These are phyloP conservation scores for Ceraceosorus guamensis DNA, from an alignment of 1,284 basidiomycete species.

Conservation along the genomic window DNA sequence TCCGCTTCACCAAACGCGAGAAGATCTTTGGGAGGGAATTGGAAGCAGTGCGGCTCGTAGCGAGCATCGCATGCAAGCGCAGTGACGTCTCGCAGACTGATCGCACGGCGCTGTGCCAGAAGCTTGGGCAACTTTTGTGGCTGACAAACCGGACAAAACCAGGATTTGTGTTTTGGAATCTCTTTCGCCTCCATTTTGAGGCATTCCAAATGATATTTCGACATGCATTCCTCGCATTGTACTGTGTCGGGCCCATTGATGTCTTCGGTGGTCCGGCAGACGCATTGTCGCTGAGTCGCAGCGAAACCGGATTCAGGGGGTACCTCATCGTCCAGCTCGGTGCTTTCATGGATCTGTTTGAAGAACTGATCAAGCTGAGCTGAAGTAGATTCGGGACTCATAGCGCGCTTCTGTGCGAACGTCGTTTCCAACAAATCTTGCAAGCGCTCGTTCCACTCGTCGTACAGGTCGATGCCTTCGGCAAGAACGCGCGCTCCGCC, in stretches of 20 bases:
- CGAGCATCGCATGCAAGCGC: constrained; percentile 29
- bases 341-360: constrained; percentile 18
- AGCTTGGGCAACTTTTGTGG: constrained; percentile 7
- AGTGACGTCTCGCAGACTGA: constrained; percentile 17
- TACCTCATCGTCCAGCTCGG: constrained; percentile 6
- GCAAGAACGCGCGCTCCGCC: constrained; percentile 17
- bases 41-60: constrained; percentile 18
- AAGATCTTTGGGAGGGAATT: constrained; percentile 12
- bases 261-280: constrained; percentile 25
- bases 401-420: constrained; percentile 1
- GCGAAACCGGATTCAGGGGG: no score
- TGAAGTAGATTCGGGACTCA: constrained; percentile 16
- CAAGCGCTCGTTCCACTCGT: constrained; percentile 18
- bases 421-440: neutral
- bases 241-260: constrained; percentile 4
- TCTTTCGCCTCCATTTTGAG: constrained; percentile 18
- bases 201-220: constrained; percentile 31
- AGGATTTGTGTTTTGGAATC: constrained; percentile 16
- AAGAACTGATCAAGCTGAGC: constrained; percentile 20
- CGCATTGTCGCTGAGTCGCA: constrained; percentile 16
- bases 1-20: neutral
- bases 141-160: constrained; percentile 37
- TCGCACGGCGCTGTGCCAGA: constrained; percentile 11
- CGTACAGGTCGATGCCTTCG: constrained; percentile 23
- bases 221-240: constrained; percentile 26